A percentile compares a stretch with the other conserved stretches of the same genome.
Conservation (phyloP, 306 rosid genomes). For the Benincasa hispida region DNA sequence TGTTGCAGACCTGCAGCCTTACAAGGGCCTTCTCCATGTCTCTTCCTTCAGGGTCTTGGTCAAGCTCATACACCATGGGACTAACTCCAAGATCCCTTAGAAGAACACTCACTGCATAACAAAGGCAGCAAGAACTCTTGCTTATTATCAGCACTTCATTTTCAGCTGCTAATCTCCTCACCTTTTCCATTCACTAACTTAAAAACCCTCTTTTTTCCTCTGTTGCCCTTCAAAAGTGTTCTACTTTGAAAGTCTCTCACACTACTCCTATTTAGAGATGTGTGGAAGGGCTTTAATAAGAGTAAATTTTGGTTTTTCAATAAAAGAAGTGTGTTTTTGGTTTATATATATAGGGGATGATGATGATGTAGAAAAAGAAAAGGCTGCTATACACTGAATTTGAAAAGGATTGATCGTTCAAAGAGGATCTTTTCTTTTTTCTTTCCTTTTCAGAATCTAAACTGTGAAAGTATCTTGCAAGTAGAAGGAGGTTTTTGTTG, state of each 20-base stretch:
- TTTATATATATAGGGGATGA: background rate
- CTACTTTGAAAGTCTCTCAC: background rate
- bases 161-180: conserved; percentile 37
- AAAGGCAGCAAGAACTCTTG: conserved; percentile 55
- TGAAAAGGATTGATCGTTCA: background rate
- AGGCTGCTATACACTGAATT: background rate
- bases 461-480: background rate
- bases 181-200: conserved; percentile 36
- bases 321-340: background rate
- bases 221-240: background rate
- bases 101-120: conserved; percentile 43
- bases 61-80: conserved; percentile 44
- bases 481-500: background rate
- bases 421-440: background rate
- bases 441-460: background rate
- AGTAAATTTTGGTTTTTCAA: background rate
- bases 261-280: background rate
- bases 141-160: conserved; percentile 54
- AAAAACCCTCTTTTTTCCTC: background rate
- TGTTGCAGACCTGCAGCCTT: conserved; percentile 25
- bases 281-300: background rate
- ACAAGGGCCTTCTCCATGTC: conserved; percentile 56
- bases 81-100: conserved; percentile 34
- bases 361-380: background rate
- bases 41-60: conserved; percentile 42